phyloP scores from a whole-genome alignment of 2,329 filamentous ascomycete genomes.

The Colletotrichum tanaceti region DNA sequence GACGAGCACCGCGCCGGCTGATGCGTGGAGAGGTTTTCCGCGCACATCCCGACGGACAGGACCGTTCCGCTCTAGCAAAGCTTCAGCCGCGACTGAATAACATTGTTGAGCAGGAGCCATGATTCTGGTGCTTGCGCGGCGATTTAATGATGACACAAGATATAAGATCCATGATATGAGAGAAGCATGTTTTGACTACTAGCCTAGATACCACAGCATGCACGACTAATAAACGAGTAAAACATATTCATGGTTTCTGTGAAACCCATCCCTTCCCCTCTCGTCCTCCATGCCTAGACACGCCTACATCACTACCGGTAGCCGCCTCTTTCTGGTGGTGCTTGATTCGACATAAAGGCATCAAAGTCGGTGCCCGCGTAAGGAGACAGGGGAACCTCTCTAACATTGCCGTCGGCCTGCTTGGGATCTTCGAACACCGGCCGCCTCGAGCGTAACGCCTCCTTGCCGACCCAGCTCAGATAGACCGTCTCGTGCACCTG shows the following conservation, averaged over 20 bases:
- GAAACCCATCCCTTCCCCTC: no score
- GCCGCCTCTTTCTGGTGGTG: constrained; percentile 1
- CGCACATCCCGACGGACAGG: constrained; percentile 57
- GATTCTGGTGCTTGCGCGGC: not conserved
- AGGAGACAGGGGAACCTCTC: constrained; percentile 21
- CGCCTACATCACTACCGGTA: constrained; percentile 14
- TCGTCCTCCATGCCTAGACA: no score
- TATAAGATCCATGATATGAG: no score
- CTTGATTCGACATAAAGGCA: constrained; percentile 17
- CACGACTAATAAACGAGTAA: no score
- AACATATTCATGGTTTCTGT: no score
- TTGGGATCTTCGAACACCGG: constrained; percentile 23
- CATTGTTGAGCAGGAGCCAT: constrained; percentile 33
- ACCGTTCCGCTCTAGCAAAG: constrained; percentile 53
- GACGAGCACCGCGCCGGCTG: constrained; percentile 73
- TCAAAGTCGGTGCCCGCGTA: constrained; percentile 36
- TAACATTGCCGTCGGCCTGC: constrained; percentile 15
- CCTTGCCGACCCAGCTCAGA: constrained; percentile 50
- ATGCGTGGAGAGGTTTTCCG: constrained; percentile 75
- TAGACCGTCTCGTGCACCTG: constrained; percentile 53
- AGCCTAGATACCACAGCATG: no score
- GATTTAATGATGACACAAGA: constrained; percentile 6
- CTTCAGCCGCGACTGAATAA: constrained; percentile 55
- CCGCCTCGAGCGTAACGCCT: constrained; percentile 41
- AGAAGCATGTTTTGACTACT: no score